Percentiles rank a stretch among this genome's conserved stretches.
Evolutionary conservation across 2,329 filamentous ascomycete genomes (phyloP).

Genomic region (Aspergillus pseudoviridinutans): DNA sequence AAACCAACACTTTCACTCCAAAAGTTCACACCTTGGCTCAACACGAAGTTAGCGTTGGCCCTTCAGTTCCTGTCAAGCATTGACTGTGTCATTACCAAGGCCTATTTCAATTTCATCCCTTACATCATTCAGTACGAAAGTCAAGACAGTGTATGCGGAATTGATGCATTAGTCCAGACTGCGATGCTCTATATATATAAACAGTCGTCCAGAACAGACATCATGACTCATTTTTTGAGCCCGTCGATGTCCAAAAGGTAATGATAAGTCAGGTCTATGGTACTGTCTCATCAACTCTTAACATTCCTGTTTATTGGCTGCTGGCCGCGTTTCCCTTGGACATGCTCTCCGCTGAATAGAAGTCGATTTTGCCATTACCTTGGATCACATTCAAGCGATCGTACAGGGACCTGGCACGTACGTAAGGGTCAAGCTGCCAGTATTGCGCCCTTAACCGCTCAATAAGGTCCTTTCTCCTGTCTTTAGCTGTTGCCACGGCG

Average conservation of each 20-base stretch:
- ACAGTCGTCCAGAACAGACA: neutral
- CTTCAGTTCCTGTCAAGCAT: neutral
- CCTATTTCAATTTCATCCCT: neutral
- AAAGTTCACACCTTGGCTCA: neutral
- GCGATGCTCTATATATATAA: slow-evolving; percentile 1
- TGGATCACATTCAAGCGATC: slow-evolving; percentile 74
- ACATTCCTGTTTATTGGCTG: neutral
- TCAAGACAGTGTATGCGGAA: neutral
- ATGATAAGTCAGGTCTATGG: neutral
- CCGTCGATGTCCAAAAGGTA: neutral
- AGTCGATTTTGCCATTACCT: slow-evolving; percentile 63
- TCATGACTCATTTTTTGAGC: neutral
- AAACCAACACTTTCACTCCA: slow-evolving; percentile 19
- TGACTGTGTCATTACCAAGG: neutral
- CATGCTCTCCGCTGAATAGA: slow-evolving; percentile 53
- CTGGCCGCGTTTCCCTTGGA: slow-evolving; percentile 11
- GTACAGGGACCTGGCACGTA: slow-evolving; percentile 78
- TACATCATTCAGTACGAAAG: slow-evolving; percentile 2
- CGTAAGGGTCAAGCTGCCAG: slow-evolving; percentile 84
- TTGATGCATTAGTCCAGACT: neutral
- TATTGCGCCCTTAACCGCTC: slow-evolving; percentile 68
- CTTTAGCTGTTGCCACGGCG: slow-evolving; percentile 50
- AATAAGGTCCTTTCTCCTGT: slow-evolving; percentile 60
- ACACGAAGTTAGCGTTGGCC: neutral
- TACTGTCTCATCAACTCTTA: neutral